phyloP scores from a whole-genome alignment of 805 yeast species.

The Starmerella floris region DNA sequence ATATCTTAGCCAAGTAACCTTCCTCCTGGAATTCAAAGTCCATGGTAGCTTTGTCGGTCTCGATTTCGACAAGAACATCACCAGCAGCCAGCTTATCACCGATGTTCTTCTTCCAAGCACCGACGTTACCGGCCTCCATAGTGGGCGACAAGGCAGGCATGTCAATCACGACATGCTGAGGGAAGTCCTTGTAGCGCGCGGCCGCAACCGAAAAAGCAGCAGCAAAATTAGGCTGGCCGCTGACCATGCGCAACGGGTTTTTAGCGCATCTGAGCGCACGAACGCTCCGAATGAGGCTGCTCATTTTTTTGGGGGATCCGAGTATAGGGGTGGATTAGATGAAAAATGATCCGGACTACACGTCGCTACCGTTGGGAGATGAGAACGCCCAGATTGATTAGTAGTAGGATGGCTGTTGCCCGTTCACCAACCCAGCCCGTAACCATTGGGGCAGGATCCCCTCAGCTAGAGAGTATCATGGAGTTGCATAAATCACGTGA shows the following conservation, averaged over 20 bases:
- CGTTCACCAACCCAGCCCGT: no score
- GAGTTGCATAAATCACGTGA: no score
- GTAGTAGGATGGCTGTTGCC: no score
- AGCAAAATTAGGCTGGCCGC: constrained; percentile 9
- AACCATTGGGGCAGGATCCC: no score
- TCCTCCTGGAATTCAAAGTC: constrained; percentile 98
- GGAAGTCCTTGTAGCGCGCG: constrained; percentile 37
- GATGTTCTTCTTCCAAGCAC: constrained; percentile 74
- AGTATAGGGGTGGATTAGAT: not conserved
- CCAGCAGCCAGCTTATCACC: constrained; percentile 88
- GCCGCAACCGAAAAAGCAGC: constrained; percentile 14
- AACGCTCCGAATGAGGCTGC: constrained; percentile 16
- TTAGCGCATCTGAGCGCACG: constrained; percentile 11
- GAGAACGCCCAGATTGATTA: not conserved
- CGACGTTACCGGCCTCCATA: constrained; percentile 91
- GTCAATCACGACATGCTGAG: constrained; percentile 73
- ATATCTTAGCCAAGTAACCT: constrained; percentile 71
- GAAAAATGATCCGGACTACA: not conserved
- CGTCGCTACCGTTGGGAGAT: not conserved
- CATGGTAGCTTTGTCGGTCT: constrained; percentile 96
- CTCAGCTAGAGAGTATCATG: no score
- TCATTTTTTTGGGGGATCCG: constrained; percentile 7
- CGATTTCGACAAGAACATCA: constrained; percentile 90
- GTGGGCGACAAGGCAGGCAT: constrained; percentile 99
- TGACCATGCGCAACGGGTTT: constrained; percentile 11